These are phyloP conservation scores for Breviolum minutum DNA, from an alignment of 73 alveolate genomes.

Conservation along the genomic window DNA sequence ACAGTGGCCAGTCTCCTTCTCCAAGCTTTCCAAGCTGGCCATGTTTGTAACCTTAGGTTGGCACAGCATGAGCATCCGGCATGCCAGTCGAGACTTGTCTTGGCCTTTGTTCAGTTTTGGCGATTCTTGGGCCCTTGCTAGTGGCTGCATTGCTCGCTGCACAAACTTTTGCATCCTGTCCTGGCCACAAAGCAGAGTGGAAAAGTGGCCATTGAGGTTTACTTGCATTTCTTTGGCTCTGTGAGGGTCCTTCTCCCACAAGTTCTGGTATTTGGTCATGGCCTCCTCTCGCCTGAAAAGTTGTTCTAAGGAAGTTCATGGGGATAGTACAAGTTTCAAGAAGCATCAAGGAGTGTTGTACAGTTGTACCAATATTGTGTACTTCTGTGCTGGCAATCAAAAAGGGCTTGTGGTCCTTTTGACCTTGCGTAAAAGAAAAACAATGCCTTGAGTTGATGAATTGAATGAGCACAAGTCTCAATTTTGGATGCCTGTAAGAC, in stretches of 20 bases:
- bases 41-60: background rate
- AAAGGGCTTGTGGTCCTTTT: too few species aligned
- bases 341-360: background rate
- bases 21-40: conserved; percentile 36
- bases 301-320: background rate
- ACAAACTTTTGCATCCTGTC: conserved; percentile 59
- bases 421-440: too few species aligned
- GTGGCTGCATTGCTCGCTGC: conserved; percentile 42
- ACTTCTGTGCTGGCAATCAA: too few species aligned
- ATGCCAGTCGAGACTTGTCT: background rate
- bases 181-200: background rate
- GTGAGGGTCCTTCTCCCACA: conserved; percentile 75
- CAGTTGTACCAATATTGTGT: background rate
- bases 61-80: background rate
- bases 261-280: conserved; percentile 1
- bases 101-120: background rate
- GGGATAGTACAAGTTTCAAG: too few species aligned
- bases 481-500: conserved; percentile 31
- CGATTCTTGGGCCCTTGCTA: background rate
- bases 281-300: conserved; percentile 63
- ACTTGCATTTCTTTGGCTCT: background rate
- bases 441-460: too few species aligned
- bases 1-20: background rate
- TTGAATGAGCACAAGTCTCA: too few species aligned
- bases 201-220: too few species aligned